Conservation (phyloP, 331 rosid genomes). For the Quercus lobata region DNA sequence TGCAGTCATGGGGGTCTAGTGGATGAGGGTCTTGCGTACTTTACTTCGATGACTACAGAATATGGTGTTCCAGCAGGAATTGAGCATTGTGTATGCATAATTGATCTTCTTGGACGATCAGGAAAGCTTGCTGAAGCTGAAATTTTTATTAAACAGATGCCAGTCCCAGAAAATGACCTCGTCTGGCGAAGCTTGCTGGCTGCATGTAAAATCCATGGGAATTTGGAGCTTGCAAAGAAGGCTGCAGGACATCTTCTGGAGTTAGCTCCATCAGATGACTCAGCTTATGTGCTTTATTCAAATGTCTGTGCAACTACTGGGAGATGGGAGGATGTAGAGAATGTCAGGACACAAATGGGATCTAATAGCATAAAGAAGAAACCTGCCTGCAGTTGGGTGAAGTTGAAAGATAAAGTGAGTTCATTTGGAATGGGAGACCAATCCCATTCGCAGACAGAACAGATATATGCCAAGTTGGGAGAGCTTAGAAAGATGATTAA, state of each 20-base stretch:
- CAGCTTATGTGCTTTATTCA: slow-evolving; percentile 86
- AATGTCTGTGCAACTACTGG: slow-evolving; percentile 73
- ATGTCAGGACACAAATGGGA: slow-evolving; percentile 66
- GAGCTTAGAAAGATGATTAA: slow-evolving; percentile 63
- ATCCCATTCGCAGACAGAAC: slow-evolving; percentile 44
- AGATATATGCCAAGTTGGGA: slow-evolving; percentile 56
- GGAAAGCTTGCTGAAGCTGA: slow-evolving; percentile 88
- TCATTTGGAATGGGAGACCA: slow-evolving; percentile 82
- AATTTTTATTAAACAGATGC: slow-evolving; percentile 55
- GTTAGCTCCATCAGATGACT: slow-evolving; percentile 71
- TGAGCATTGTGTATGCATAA: slow-evolving; percentile 83
- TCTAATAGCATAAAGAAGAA: slow-evolving; percentile 59
- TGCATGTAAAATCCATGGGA: slow-evolving; percentile 70
- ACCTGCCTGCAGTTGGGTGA: slow-evolving; percentile 93
- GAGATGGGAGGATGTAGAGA: slow-evolving; percentile 86
- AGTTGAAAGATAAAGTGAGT: slow-evolving; percentile 57
- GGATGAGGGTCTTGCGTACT: slow-evolving; percentile 83
- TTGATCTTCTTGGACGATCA: slow-evolving; percentile 93
- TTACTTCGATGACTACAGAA: slow-evolving; percentile 54
- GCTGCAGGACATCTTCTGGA: slow-evolving; percentile 67
- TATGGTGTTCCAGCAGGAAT: slow-evolving; percentile 53
- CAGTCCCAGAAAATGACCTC: slow-evolving; percentile 60
- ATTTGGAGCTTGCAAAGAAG: slow-evolving; percentile 67
- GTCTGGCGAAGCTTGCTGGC: slow-evolving; percentile 91
- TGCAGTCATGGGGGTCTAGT: slow-evolving; percentile 91